phyloP scores from a whole-genome alignment of 2,329 filamentous ascomycete genomes.

The Thelonectria blattea region DNA sequence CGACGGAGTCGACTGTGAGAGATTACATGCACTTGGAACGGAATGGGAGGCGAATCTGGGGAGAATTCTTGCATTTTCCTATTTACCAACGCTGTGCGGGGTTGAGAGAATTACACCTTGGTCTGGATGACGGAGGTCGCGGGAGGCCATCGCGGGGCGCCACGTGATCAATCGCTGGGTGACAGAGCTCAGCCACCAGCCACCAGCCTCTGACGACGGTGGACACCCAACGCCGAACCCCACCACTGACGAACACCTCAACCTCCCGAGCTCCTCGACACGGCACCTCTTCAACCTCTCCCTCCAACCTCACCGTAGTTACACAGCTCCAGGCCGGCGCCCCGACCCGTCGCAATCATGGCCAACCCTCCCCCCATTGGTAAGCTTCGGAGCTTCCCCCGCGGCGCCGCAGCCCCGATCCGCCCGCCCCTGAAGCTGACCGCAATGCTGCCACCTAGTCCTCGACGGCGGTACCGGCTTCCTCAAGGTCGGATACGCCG shows the following conservation, averaged over 20 bases:
- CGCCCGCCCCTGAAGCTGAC: constrained; percentile 34
- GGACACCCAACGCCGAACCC: constrained; percentile 40
- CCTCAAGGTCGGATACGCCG: constrained; percentile 98
- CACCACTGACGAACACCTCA: constrained; percentile 44
- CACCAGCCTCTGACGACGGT: constrained; percentile 45
- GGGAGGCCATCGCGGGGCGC: constrained; percentile 40
- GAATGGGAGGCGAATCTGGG: neutral
- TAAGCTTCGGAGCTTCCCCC: constrained; percentile 43
- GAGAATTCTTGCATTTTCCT: neutral
- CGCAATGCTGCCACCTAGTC: constrained; percentile 60
- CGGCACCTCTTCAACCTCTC: constrained; percentile 33
- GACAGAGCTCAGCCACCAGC: constrained; percentile 38
- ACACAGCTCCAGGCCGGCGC: constrained; percentile 12
- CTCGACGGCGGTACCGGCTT: constrained; percentile 99
- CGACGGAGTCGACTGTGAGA: neutral
- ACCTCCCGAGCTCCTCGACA: constrained; percentile 37
- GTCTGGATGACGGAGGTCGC: constrained; percentile 3
- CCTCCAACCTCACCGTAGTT: constrained; percentile 25
- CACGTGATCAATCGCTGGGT: constrained; percentile 47
- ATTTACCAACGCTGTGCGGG: constrained; percentile 5
- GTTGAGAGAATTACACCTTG: neutral
- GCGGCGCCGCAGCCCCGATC: constrained; percentile 22
- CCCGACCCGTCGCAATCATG: constrained; percentile 49
- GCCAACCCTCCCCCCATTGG: constrained; percentile 61
- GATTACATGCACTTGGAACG: neutral